These are phyloP conservation scores for Marasmius sp. DNA, from an alignment of 1,284 basidiomycete genomes.

Conservation along the genomic window DNA sequence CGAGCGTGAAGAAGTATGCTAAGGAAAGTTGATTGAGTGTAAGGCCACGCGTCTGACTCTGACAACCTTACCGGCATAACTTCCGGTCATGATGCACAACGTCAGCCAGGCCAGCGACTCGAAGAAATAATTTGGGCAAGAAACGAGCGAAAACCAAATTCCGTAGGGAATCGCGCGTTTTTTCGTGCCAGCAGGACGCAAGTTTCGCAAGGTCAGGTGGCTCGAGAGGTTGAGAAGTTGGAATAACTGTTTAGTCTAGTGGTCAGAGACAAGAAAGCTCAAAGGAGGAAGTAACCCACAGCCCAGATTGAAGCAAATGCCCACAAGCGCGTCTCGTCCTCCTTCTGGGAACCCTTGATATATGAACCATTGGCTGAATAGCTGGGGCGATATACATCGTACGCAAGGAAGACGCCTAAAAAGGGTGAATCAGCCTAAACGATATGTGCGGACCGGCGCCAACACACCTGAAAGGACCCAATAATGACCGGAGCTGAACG, in stretches of 20 bases:
- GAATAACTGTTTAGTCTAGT: constrained; percentile 55
- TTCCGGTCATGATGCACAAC: constrained; percentile 79
- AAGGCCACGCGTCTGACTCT: constrained; percentile 5
- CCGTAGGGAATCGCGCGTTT: constrained; percentile 84
- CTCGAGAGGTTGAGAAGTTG: constrained; percentile 87
- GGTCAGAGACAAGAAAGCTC: background rate
- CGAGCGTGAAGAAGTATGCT: constrained; percentile 75
- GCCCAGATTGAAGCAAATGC: constrained; percentile 71
- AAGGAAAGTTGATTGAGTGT: background rate
- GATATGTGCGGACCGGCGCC: constrained; percentile 8
- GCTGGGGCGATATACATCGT: constrained; percentile 76
- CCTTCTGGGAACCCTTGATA: constrained; percentile 68
- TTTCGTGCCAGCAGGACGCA: constrained; percentile 82
- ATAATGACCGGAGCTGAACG: constrained; percentile 80
- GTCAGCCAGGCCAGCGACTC: constrained; percentile 81
- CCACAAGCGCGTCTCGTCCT: constrained; percentile 69
- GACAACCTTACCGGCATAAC: constrained; percentile 63
- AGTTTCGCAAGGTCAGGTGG: constrained; percentile 80
- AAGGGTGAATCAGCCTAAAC: constrained; percentile 17
- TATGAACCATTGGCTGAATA: constrained; percentile 61
- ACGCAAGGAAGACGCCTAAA: constrained; percentile 69
- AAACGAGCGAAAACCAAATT: constrained; percentile 84
- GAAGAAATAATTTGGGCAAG: constrained; percentile 96
- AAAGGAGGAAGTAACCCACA: constrained; percentile 48
- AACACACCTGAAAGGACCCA: constrained; percentile 74